Evolutionary conservation across 257 asterid genomes (phyloP).

Genomic region (Nicotiana obtusifolia): DNA sequence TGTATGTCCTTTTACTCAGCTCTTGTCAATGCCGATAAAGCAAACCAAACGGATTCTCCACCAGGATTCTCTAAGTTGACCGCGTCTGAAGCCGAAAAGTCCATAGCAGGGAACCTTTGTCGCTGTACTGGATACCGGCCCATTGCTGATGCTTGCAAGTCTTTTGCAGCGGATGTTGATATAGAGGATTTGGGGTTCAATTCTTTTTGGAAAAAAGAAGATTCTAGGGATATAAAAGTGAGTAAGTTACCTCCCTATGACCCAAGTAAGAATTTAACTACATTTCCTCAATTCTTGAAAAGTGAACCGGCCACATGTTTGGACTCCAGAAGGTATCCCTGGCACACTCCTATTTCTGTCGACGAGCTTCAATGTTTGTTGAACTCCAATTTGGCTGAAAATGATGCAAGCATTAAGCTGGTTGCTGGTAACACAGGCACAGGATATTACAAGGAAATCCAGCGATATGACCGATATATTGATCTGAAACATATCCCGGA

Average conservation of each 20-base stretch:
- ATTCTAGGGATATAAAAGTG: slow-evolving; percentile 22
- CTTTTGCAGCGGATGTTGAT: slow-evolving; percentile 57
- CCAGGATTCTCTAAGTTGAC: slow-evolving; percentile 60
- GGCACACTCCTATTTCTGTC: slow-evolving; percentile 53
- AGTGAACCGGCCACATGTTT: slow-evolving; percentile 20
- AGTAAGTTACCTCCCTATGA: slow-evolving; percentile 39
- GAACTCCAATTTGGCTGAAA: slow-evolving; percentile 26
- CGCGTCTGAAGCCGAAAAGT: slow-evolving; percentile 56
- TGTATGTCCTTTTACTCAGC: slow-evolving; percentile 68
- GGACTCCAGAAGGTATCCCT: slow-evolving; percentile 39
- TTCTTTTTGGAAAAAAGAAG: slow-evolving; percentile 52
- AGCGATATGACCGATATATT: slow-evolving; percentile 36
- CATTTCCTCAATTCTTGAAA: slow-evolving; percentile 31
- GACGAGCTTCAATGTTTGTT: slow-evolving; percentile 50
- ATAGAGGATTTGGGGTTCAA: slow-evolving; percentile 66
- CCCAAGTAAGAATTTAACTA: slow-evolving; percentile 23
- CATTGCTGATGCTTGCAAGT: slow-evolving; percentile 71
- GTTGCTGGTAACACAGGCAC: slow-evolving; percentile 68
- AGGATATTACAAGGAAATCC: slow-evolving; percentile 56
- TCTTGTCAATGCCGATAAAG: slow-evolving; percentile 46
- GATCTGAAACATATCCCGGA: slow-evolving; percentile 54
- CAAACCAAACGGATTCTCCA: slow-evolving; percentile 22
- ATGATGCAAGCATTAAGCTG: slow-evolving; percentile 31
- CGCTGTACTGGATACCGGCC: slow-evolving; percentile 79
- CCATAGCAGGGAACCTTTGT: slow-evolving; percentile 60